These are phyloP conservation scores for Cryptococcus sp. DNA, from an alignment of 1,284 basidiomycete genomes.

Conservation along the genomic window DNA sequence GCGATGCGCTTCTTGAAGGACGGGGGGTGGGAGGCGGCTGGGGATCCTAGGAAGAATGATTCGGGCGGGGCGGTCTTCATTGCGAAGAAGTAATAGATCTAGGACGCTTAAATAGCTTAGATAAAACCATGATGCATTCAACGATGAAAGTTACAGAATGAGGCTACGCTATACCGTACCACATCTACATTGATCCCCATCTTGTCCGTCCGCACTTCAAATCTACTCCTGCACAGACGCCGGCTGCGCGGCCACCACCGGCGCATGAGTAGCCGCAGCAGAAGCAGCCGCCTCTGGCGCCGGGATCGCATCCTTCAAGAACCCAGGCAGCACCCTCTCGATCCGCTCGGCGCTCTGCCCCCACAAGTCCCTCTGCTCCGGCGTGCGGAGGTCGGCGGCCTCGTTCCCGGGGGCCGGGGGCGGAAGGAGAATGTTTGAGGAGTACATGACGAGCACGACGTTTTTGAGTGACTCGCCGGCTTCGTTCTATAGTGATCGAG, in stretches of 20 bases:
- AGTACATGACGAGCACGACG: conserved; percentile 92
- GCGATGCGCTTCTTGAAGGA: conserved; percentile 24
- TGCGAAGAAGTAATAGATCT: background rate
- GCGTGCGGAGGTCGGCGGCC: conserved; percentile 56
- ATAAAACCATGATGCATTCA: background rate
- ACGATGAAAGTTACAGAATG: background rate
- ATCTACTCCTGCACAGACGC: background rate
- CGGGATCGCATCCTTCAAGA: conserved; percentile 59
- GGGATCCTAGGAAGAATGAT: conserved; percentile 36
- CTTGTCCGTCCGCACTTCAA: background rate
- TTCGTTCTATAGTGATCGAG: conserved; percentile 65
- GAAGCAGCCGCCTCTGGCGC: background rate
- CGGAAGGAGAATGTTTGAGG: conserved; percentile 73
- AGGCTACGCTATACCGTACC: background rate
- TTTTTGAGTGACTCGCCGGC: conserved; percentile 97
- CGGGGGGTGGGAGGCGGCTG: conserved; percentile 22
- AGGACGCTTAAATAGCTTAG: background rate
- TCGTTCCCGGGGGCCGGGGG: conserved; percentile 50
- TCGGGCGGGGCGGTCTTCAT: conserved; percentile 23
- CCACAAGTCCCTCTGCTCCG: conserved; percentile 75
- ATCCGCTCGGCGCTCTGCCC: conserved; percentile 75
- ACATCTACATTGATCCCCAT: background rate
- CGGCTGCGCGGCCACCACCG: background rate
- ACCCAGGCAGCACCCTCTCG: conserved; percentile 83
- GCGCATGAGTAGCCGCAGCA: background rate